Conservation (phyloP, 2,329 filamentous ascomycete species). For the Geosmithia flava region DNA sequence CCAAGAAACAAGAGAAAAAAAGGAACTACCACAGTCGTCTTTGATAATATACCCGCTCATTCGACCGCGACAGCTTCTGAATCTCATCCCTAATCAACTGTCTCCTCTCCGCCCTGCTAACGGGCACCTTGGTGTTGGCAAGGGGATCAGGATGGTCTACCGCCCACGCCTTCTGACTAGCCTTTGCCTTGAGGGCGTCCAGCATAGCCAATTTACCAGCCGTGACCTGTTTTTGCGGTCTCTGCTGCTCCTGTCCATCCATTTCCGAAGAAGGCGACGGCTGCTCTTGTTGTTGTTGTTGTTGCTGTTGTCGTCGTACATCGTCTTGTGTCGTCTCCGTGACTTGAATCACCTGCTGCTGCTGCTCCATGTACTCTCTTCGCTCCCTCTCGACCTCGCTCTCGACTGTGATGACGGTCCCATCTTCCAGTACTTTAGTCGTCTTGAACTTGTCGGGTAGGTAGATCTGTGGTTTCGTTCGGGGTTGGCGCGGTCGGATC, state of each 20-base stretch:
- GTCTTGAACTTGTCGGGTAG: constrained; percentile 37
- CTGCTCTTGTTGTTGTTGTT: neutral
- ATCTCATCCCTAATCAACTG: constrained; percentile 47
- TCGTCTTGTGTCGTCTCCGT: constrained; percentile 4
- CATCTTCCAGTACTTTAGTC: constrained; percentile 33
- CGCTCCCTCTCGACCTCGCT: constrained; percentile 18
- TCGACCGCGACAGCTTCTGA: constrained; percentile 28
- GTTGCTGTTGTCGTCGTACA: neutral
- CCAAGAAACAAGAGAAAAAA: too few species aligned
- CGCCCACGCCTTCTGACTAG: constrained; percentile 17
- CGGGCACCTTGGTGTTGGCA: constrained; percentile 28
- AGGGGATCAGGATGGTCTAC: constrained; percentile 21
- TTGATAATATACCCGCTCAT: constrained; percentile 38
- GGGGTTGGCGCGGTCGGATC: constrained; percentile 38
- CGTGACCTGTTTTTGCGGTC: constrained; percentile 4
- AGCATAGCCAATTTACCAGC: constrained; percentile 17
- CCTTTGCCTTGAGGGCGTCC: constrained; percentile 16
- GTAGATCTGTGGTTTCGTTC: constrained; percentile 31
- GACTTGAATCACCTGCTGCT: constrained; percentile 8
- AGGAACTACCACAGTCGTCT: constrained; percentile 35
- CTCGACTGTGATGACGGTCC: constrained; percentile 26
- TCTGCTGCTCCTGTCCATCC: constrained; percentile 1
- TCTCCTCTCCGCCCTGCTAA: constrained; percentile 40
- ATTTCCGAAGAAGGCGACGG: constrained; percentile 6
- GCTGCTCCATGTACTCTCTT: constrained; percentile 4